Percentiles rank a stretch among this genome's conserved stretches.
phyloP scores from a whole-genome alignment of 2,329 filamentous ascomycete genomes.

The Penicillium brasilianum region DNA sequence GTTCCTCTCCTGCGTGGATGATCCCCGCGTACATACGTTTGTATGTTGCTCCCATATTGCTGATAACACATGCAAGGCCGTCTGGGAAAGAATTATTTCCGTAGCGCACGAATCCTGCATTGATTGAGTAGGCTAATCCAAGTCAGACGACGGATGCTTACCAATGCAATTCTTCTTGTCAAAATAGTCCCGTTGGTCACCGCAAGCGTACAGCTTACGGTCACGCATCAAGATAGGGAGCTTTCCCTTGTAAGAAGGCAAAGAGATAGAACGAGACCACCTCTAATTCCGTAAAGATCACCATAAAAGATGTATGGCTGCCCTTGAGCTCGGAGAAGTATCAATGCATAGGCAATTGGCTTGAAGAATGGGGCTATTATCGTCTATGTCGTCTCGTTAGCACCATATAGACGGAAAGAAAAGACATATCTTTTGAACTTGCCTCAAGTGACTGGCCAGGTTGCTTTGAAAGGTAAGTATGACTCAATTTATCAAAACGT shows the following conservation, averaged over 20 bases:
- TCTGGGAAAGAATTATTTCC: conserved; percentile 57
- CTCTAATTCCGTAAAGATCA: conserved; percentile 68
- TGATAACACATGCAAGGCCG: conserved; percentile 64
- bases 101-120: conserved; percentile 55
- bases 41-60: conserved; percentile 53
- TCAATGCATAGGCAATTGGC: conserved; percentile 72
- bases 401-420: neutral
- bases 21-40: conserved; percentile 68
- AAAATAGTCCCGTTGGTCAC: conserved; percentile 68
- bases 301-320: conserved; percentile 73
- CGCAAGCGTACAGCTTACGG: conserved; percentile 70
- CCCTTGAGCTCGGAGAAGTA: conserved; percentile 67
- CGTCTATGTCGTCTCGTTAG: conserved; percentile 43
- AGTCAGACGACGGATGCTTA: neutral
- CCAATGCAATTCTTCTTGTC: conserved; percentile 66
- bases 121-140: neutral
- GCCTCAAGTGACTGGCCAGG: conserved; percentile 43
- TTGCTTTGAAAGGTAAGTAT: neutral
- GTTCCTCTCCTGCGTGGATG: conserved; percentile 63
- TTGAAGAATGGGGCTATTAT: conserved; percentile 71
- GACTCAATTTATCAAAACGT: neutral
- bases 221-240: conserved; percentile 66
- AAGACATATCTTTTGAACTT: conserved; percentile 36
- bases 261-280: conserved; percentile 43
- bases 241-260: conserved; percentile 60